Base-by-base conservation (phyloP, 768 basidiomycete genomes). In the Chalciporus pseudorubinellus region DNA sequence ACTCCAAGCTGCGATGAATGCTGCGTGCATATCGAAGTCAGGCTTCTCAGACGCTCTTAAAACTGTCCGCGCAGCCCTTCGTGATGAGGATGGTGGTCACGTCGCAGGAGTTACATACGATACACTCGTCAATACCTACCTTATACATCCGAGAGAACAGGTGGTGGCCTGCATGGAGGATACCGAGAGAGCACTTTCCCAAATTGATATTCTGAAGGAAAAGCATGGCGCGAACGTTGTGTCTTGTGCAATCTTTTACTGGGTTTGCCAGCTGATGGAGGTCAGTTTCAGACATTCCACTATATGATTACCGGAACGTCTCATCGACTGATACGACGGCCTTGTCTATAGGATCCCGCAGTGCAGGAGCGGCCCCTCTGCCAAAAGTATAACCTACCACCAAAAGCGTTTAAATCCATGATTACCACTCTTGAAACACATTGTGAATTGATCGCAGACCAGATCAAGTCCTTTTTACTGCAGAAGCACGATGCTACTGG, bases 211-310 rank as follows among this genome's bases (percentile, higher is more conserved):
- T 22, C 28, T 69, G 10, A 63, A 48, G 46, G 47, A 59, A 11
- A 55, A 45, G 21, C 47, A 69, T n/a, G 57, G 64, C 18, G 36
- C 42, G 0, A 45, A 49, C 31, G 51, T 62, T 14, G 62, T 74
- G 20, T 68, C 59, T 36, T 74, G 70, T 40, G 72, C 71, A 4
- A 59, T 79, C 4, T 81, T 78, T 58, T 74, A 69, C 46, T 81
- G 79, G 79, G 68, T 74, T 3, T 76, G 68, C 44, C 70, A 70
- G 36, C 41, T 70, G 33, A 61, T 72, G 28, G 71, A 72, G 60
- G 78, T 78, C 38, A 41, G 46, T n/a, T n/a, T n/a, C n/a, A n/a
- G n/a, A n/a, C n/a, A n/a, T n/a, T 10, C 3, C n/a, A 6, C 2
- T 5, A 19, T 18, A n/a, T 39, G 16, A 19, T 39, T 20, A 19